Percentiles rank a stretch among this genome's conserved stretches.
These are phyloP conservation scores for Schwanniomyces etchellsii DNA, from an alignment of 1,139 yeast species.

Conservation along the genomic window DNA sequence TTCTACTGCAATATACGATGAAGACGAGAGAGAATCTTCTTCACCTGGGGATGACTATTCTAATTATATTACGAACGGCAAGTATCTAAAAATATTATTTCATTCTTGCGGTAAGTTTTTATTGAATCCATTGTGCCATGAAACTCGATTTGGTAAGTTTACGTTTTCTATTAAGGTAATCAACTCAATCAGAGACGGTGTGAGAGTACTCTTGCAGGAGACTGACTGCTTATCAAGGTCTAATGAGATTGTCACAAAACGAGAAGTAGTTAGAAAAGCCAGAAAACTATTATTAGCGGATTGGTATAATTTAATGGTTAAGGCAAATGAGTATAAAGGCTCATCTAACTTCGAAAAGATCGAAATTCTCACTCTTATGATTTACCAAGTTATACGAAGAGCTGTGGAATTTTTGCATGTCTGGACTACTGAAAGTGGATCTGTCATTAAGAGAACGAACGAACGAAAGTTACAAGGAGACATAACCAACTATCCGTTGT, in stretches of 20 bases:
- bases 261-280: conserved; percentile 64
- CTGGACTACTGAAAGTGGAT: conserved; percentile 59
- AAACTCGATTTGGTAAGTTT: conserved; percentile 32
- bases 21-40: conserved; percentile 13
- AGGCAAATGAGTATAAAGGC: conserved; percentile 78
- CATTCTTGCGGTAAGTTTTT: conserved; percentile 74
- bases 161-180: conserved; percentile 41
- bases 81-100: conserved; percentile 56
- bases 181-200: conserved; percentile 71
- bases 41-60: conserved; percentile 16
- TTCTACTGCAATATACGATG: conserved; percentile 49
- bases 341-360: conserved; percentile 62
- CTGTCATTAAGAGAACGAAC: conserved; percentile 31
- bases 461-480: conserved; percentile 33
- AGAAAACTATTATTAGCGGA: conserved; percentile 83
- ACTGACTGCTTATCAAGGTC: conserved; percentile 86
- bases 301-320: conserved; percentile 82
- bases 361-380: conserved; percentile 65
- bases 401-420: conserved; percentile 68
- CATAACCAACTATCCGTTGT: conserved; percentile 37
- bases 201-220: conserved; percentile 63
- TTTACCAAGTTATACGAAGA: conserved; percentile 68
- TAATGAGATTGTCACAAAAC: conserved; percentile 65
- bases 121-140: conserved; percentile 57
- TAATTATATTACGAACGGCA: conserved; percentile 27